These are phyloP conservation scores for Hamamelis virginiana DNA, from an alignment of 164 flowering plant species.

Conservation along the genomic window DNA sequence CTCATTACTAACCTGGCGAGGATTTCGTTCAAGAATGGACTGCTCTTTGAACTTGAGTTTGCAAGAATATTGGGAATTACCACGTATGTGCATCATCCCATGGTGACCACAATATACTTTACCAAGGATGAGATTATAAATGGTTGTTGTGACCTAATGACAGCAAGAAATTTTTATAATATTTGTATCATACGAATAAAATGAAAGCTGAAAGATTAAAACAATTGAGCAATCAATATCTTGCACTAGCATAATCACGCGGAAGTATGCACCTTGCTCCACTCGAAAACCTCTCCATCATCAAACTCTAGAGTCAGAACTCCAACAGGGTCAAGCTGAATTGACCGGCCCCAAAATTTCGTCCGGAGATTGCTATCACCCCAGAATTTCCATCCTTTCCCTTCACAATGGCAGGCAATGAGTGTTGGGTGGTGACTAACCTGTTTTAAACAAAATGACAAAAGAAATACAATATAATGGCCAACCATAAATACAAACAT, in stretches of 20 bases:
- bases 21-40: conserved; percentile 80
- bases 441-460: conserved; percentile 38
- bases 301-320: conserved; percentile 83
- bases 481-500: background rate
- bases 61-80: conserved; percentile 77
- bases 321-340: conserved; percentile 95
- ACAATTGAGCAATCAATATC: background rate
- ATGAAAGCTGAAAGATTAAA: conserved; percentile 1
- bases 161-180: conserved; percentile 5
- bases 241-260: background rate
- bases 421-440: conserved; percentile 97
- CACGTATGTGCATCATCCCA: conserved; percentile 77
- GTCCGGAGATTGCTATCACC: conserved; percentile 81
- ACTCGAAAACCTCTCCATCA: conserved; percentile 91
- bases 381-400: conserved; percentile 97
- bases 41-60: conserved; percentile 89
- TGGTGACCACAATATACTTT: conserved; percentile 89
- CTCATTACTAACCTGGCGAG: conserved; percentile 63
- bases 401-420: conserved; percentile 96
- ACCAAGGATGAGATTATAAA: conserved; percentile 87
- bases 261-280: conserved; percentile 77
- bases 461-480: background rate
- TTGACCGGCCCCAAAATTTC: conserved; percentile 91
- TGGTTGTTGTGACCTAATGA: conserved; percentile 76
- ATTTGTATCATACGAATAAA: background rate